Percentiles rank a stretch among this genome's conserved stretches.
Evolutionary conservation across 2,329 filamentous ascomycete species (phyloP).

Genomic region (Chaetoscypha palmicola): DNA sequence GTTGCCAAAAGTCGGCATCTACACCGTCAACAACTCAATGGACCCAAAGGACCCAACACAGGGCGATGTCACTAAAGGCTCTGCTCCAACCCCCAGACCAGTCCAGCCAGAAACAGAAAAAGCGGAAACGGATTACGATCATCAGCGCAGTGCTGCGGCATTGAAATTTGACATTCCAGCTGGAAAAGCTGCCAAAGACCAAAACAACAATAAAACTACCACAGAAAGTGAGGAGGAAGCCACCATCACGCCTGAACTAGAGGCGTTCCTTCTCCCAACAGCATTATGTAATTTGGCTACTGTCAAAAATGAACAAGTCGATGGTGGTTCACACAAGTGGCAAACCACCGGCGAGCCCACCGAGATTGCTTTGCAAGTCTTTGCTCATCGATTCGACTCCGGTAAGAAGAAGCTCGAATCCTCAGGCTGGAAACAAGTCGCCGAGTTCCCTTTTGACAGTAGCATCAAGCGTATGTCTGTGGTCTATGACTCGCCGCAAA

Average conservation of each 20-base stretch:
- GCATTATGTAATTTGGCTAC: constrained; percentile 53
- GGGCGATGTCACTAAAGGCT: constrained; percentile 37
- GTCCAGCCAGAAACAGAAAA: constrained; percentile 27
- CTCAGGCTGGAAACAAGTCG: constrained; percentile 43
- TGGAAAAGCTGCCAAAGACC: constrained; percentile 30
- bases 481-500: constrained; percentile 39
- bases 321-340: constrained; percentile 40
- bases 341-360: constrained; percentile 56
- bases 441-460: constrained; percentile 59
- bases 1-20: constrained; percentile 45
- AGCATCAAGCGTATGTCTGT: constrained; percentile 62
- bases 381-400: constrained; percentile 52
- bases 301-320: constrained; percentile 33
- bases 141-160: constrained; percentile 51
- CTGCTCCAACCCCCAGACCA: constrained; percentile 9
- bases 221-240: constrained; percentile 22
- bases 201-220: constrained; percentile 27
- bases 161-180: constrained; percentile 58
- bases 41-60: constrained; percentile 49
- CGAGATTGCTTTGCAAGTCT: constrained; percentile 61
- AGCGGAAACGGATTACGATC: constrained; percentile 52
- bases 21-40: constrained; percentile 44
- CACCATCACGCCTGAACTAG: constrained; percentile 37
- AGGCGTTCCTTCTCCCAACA: constrained; percentile 45
- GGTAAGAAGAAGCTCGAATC: constrained; percentile 37